Conservation (phyloP, 2,329 filamentous ascomycete species). For the Dothidotthia symphoricarpi region DNA sequence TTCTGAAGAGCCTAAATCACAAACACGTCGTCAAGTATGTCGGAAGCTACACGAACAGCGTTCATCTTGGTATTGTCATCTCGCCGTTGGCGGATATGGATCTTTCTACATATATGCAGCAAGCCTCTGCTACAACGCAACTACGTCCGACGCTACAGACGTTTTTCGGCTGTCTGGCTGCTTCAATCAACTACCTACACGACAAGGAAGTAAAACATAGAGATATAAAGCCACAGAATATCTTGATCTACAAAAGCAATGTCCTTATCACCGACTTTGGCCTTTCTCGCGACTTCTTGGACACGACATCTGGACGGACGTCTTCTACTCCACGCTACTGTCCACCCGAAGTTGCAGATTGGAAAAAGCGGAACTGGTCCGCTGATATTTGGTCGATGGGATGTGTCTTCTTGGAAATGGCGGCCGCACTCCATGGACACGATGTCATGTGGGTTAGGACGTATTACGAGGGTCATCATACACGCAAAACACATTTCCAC, state of each 20-base stretch:
- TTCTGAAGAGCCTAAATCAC: constrained; percentile 27
- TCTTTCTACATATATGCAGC: constrained; percentile 6
- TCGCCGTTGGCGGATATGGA: constrained; percentile 16
- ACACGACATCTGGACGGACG: constrained; percentile 10
- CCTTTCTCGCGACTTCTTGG: constrained; percentile 9
- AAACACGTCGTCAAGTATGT: constrained; percentile 28
- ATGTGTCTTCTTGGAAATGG: constrained; percentile 20
- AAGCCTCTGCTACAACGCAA: background rate
- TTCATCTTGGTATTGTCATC: constrained; percentile 32
- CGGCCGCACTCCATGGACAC: constrained; percentile 6
- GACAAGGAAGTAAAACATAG: constrained; percentile 10
- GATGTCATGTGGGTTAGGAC: constrained; percentile 4
- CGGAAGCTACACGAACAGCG: constrained; percentile 31
- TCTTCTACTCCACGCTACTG: constrained; percentile 10
- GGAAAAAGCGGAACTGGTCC: constrained; percentile 8
- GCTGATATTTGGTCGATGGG: constrained; percentile 21
- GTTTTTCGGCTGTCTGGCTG: constrained; percentile 17
- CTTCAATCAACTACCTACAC: constrained; percentile 17
- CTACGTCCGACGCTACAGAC: background rate
- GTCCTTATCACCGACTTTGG: constrained; percentile 19
- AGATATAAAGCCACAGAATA: constrained; percentile 21
- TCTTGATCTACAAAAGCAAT: constrained; percentile 8
- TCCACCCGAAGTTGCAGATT: constrained; percentile 14
- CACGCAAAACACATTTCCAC: constrained; percentile 3
- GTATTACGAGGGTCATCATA: background rate